Evolutionary conservation across 2,329 filamentous ascomycete species (phyloP).

Genomic region (Aspergillus sp.): DNA sequence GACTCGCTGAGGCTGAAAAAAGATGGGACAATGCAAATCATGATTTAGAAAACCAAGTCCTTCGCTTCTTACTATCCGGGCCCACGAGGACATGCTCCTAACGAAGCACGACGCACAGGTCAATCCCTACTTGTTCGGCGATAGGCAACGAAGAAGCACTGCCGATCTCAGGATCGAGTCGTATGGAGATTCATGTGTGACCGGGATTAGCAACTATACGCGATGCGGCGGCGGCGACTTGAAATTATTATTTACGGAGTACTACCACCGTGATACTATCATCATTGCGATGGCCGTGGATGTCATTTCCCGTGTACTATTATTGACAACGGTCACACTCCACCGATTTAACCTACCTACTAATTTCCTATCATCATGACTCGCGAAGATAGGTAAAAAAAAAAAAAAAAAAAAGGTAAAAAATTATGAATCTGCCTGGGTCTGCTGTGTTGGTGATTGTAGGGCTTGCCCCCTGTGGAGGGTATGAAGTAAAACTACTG

Average conservation of each 20-base stretch:
- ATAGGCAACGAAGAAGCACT: neutral
- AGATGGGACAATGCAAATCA: neutral
- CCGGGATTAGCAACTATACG: neutral
- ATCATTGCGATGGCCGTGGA: neutral
- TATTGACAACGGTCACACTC: no score
- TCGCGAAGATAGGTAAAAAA: no score
- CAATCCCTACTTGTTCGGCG: neutral
- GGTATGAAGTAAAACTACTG: no score
- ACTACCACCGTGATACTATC: neutral
- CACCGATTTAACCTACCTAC: no score
- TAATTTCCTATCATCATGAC: no score
- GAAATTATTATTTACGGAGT: neutral
- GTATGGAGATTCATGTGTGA: neutral
- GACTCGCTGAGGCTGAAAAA: constrained; percentile 1
- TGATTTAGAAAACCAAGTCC: neutral
- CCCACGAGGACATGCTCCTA: neutral
- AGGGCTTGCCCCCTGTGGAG: no score
- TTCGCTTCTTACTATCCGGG: neutral
- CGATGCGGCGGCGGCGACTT: neutral
- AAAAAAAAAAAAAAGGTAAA: no score
- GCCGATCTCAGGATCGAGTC: neutral
- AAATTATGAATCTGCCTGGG: no score
- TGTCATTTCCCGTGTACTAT: no score
- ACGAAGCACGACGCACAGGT: neutral
- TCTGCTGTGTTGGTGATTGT: no score